These are phyloP conservation scores for Begonia fuchsioides DNA, from an alignment of 306 rosid species.

Conservation along the genomic window DNA sequence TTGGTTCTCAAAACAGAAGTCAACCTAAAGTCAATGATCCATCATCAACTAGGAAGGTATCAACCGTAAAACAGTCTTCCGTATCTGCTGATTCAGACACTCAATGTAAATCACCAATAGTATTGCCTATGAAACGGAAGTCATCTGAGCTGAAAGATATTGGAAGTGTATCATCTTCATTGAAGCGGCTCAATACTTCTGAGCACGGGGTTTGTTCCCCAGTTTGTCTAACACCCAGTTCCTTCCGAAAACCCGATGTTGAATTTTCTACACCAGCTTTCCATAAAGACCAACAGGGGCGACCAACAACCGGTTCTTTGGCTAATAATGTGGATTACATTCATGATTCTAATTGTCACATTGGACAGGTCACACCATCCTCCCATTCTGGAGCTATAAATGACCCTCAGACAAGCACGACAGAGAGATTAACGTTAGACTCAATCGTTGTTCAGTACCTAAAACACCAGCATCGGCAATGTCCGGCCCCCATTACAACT, in stretches of 20 bases:
- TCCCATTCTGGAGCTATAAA: conserved; percentile 35
- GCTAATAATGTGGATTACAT: conserved; percentile 51
- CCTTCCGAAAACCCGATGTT: conserved; percentile 41
- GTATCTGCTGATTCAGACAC: conserved; percentile 50
- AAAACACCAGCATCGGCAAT: conserved; percentile 98
- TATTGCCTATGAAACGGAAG: conserved; percentile 64
- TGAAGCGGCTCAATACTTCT: conserved; percentile 47
- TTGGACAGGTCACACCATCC: conserved; percentile 40
- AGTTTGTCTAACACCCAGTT: conserved; percentile 37
- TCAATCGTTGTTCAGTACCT: conserved; percentile 84
- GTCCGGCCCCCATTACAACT: conserved; percentile 95
- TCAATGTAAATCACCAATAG: conserved; percentile 56
- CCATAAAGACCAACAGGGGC: conserved; percentile 43
- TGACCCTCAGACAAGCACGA: conserved; percentile 61
- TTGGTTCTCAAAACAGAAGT: conserved; percentile 47
- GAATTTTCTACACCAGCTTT: conserved; percentile 49
- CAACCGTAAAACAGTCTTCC: conserved; percentile 30
- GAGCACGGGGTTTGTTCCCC: conserved; percentile 84
- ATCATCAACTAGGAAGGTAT: conserved; percentile 25
- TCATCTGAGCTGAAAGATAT: conserved; percentile 63
- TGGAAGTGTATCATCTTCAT: conserved; percentile 32
- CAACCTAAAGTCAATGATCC: conserved; percentile 32
- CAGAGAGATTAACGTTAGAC: conserved; percentile 73
- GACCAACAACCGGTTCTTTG: conserved; percentile 14
- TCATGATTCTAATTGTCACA: conserved; percentile 27